Conservation (phyloP, 2,329 filamentous ascomycete genomes). For the Metarhizium rileyi region DNA sequence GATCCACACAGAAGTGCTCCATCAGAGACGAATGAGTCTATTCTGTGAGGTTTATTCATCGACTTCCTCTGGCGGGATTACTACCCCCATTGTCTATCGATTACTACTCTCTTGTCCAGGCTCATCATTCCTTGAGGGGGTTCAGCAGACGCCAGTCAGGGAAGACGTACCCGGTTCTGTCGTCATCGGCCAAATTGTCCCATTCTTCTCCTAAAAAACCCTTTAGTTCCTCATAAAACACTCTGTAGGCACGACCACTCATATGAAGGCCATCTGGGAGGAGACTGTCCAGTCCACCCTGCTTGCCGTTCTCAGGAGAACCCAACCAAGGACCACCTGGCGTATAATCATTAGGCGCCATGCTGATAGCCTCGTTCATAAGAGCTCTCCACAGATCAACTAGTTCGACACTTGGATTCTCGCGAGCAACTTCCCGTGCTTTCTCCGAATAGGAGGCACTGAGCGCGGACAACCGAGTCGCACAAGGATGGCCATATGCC, state of each 20-base stretch:
- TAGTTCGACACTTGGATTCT: conserved; percentile 56
- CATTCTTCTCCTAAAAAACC: conserved; percentile 39
- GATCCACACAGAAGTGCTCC: too few relatives aligned
- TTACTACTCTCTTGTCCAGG: too few relatives aligned
- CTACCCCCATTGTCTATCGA: too few relatives aligned
- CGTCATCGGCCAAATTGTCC: conserved; percentile 24
- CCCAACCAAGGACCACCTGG: conserved; percentile 38
- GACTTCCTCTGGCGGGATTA: too few relatives aligned
- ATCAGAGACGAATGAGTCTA: too few relatives aligned
- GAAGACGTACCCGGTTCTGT: conserved; percentile 31
- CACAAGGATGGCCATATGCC: conserved; percentile 32
- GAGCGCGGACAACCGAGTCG: conserved; percentile 35
- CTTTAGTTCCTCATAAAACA: conserved; percentile 39
- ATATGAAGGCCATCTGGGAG: conserved; percentile 51
- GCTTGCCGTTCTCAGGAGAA: conserved; percentile 37
- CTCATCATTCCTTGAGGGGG: neutral
- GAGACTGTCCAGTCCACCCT: conserved; percentile 40
- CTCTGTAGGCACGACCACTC: conserved; percentile 40
- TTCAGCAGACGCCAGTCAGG: conserved; percentile 37
- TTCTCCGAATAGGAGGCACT: conserved; percentile 48
- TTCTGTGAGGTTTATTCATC: too few relatives aligned
- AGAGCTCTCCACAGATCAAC: conserved; percentile 74
- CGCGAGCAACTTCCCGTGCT: conserved; percentile 57
- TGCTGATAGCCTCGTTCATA: conserved; percentile 58
- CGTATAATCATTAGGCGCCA: conserved; percentile 46